Evolutionary conservation across 1,284 basidiomycete species (phyloP), one percentile per base, ranked within the genome.

Genomic region (Ganoderma lucidum): DNA sequence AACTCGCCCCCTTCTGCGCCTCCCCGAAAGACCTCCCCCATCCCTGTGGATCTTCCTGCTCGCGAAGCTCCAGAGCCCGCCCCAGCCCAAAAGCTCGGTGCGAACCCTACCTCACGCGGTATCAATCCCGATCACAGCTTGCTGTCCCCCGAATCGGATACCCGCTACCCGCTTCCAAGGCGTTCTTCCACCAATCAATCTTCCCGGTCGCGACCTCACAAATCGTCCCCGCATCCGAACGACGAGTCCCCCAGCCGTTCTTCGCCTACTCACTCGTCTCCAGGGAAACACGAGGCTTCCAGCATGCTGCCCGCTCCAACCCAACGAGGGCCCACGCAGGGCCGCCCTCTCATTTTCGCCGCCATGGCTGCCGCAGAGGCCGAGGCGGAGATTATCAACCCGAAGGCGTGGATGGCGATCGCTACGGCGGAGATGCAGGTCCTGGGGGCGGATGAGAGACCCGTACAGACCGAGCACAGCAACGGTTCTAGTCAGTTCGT

Each of bases 261-360:
- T 30, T 66, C 59, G 45, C 56, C 56, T 39, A n/a, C 35, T 39
- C 68, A 65, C 14, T 44, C 58, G 41, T 66, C 68, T 6, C 62
- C 67, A 9, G 41, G 64, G 12, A 23, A n/a, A 15, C 32, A 37
- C 23, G 62, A 63, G n/a, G 23, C 35, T 28, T 17, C 48, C 17
- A 51, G 12, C 35, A 61, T 61, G 59, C n/a, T 28, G 14, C 53
- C 23, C 53, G 45, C 9, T 23, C 23, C 53, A 19, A 35, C 39
- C 41, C 53, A 53, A 17, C 70, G 63, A 58, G 75, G 74, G 0
- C 75, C 76, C 56, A 68, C 77, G n/a, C 76, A 72, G 28, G 77
- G 78, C 35, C 73, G 75, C 14, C 78, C 79, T 39, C 74, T 76
- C 61, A 80, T 78, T 63, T 79, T 81, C 70, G 77, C 78, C 4